Base-by-base conservation (phyloP, 129 eudicot genomes). In the Chrysanthemum makinoi region DNA sequence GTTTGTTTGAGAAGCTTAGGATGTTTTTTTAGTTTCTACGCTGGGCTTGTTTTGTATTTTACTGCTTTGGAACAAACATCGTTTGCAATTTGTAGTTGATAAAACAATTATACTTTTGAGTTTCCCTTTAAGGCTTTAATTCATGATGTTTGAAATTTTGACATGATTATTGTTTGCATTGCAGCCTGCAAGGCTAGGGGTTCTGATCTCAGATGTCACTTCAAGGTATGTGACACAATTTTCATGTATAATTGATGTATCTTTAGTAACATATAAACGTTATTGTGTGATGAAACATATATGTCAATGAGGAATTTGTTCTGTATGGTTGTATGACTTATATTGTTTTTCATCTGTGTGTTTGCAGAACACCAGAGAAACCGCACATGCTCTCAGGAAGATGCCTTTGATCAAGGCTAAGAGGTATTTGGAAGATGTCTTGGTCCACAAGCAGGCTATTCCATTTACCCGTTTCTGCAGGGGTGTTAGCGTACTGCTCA, bases 171-270 rank as follows among this genome's bases (percentile, higher is more conserved):
- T 53, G 46, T 16, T n/a, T 62, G 12, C 6, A 2, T 58, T 77
- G 28, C 85, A 86, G 90, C 90, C 54, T 86, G 90, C 90, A 86
- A 86, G 72, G 82, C 90, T 49, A 77, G 87, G 70, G 90, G 90
- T 14, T 74, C 85, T 14, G 83, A 78, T 74, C 90, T 86, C 77
- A 65, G 87, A 50, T 74, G 75, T 57, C 90, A 86, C 77, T 86
- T 86, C 72, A 86, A 86, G 90, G 90, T 86, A 80, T 3, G 22
- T 28, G 5, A 19, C 4, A 17, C 24, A 20, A 0, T 26, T 18
- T 4, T 44, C 2, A 56, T 13, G 6, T 39, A 39, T 11, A 33
- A 11, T 39, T 12, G 3, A 20, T 10, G 22, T 52, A 8, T n/a
- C 39, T 19, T 3, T 28, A 28, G 33, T 28, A 28, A 3, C 33